phyloP scores from a whole-genome alignment of 2,329 filamentous ascomycete species.

The Xylariaceae sp. region DNA sequence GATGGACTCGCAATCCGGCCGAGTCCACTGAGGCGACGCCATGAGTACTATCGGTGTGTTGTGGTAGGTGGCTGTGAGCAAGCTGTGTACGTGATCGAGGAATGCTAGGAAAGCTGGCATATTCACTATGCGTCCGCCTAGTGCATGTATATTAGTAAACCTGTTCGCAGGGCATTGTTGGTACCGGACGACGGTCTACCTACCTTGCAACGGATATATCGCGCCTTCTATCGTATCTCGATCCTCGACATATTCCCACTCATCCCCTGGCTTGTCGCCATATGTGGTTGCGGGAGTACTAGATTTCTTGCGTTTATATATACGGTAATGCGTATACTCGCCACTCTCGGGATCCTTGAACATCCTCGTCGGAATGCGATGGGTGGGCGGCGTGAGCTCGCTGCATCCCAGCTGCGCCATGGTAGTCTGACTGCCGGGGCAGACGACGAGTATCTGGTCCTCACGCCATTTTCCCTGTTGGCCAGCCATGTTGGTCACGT shows the following conservation, averaged over 20 bases:
- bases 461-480: conserved; percentile 64
- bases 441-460: conserved; percentile 70
- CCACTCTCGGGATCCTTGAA: conserved; percentile 82
- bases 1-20: conserved; percentile 82
- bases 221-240: conserved; percentile 85
- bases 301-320: conserved; percentile 65
- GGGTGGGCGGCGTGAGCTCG: conserved; percentile 87
- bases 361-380: conserved; percentile 91
- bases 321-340: conserved; percentile 75
- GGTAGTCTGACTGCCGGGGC: conserved; percentile 84
- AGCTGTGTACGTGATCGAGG: conserved; percentile 87
- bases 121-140: conserved; percentile 78
- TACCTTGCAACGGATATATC: conserved; percentile 77
- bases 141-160: not conserved
- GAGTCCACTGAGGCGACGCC: conserved; percentile 86
- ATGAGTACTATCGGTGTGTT: conserved; percentile 94
- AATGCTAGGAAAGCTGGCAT: conserved; percentile 94
- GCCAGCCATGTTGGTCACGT: conserved; percentile 51
- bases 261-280: conserved; percentile 57
- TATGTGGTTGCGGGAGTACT: conserved; percentile 33
- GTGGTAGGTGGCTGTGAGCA: conserved; percentile 88
- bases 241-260: conserved; percentile 81
- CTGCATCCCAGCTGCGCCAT: conserved; percentile 88
- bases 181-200: conserved; percentile 13
- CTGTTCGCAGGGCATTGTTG: not conserved